phyloP scores from a whole-genome alignment of 345 rosid species.

The Lepidium aucheri region DNA sequence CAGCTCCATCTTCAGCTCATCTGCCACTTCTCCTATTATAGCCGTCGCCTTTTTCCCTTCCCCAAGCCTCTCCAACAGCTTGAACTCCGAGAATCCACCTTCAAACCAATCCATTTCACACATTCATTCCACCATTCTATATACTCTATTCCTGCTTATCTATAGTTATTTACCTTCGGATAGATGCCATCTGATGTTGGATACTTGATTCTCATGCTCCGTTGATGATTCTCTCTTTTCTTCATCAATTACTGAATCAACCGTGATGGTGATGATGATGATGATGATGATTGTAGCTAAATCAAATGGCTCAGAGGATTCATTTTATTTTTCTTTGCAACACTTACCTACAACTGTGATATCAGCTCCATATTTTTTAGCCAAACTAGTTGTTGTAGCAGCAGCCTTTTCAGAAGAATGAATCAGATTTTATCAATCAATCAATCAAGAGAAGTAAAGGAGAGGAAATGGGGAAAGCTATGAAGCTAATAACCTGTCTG shows the following conservation, averaged over 20 bases:
- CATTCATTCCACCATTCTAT: no score
- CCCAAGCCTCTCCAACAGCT: constrained; percentile 77
- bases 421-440: background rate
- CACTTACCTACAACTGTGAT: constrained; percentile 70
- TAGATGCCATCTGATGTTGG: constrained; percentile 90
- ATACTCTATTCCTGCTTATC: no score
- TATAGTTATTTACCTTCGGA: constrained; percentile 44
- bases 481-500: constrained; percentile 53
- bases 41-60: constrained; percentile 85
- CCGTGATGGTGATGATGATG: background rate
- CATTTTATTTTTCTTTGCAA: background rate
- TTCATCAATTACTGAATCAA: constrained; percentile 70
- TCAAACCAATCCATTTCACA: background rate
- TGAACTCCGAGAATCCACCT: constrained; percentile 91
- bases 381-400: constrained; percentile 80
- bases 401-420: constrained; percentile 44
- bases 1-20: constrained; percentile 74
- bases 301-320: background rate
- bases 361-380: constrained; percentile 86
- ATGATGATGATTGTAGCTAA: background rate
- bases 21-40: constrained; percentile 93
- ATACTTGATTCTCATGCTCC: constrained; percentile 72
- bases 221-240: constrained; percentile 64
- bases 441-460: background rate
- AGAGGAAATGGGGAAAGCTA: background rate